Conservation (phyloP, 2,329 filamentous ascomycete species). For the Trichoderma afroharzianum region DNA sequence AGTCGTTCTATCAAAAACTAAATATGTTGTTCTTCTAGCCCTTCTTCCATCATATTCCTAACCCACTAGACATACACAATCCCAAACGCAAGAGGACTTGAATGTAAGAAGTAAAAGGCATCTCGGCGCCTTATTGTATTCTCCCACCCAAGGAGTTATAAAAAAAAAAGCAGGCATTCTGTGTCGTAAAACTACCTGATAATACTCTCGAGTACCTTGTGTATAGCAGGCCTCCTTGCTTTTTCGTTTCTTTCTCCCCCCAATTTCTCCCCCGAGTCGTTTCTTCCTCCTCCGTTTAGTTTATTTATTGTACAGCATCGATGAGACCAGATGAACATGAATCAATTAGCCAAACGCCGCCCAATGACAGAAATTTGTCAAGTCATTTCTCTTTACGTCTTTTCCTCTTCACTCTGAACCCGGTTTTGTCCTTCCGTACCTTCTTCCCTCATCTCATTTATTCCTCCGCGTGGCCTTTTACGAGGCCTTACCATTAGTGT, state of each 20-base stretch:
- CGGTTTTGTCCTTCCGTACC: neutral
- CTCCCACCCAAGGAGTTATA: neutral
- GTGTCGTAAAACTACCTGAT: neutral
- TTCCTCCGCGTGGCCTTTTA: neutral
- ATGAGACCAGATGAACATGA: conserved; percentile 14
- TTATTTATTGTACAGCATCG: conserved; percentile 17
- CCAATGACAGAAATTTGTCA: conserved; percentile 17
- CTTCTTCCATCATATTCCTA: no score
- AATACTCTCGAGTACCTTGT: neutral
- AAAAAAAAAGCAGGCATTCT: neutral
- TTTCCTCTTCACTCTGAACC: neutral
- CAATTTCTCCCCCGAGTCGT: neutral
- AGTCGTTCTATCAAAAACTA: no score
- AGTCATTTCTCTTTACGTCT: conserved; percentile 15
- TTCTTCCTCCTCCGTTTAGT: neutral
- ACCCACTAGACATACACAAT: neutral
- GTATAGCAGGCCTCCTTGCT: neutral
- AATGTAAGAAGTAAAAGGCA: neutral
- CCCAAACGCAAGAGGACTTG: neutral
- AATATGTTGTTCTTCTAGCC: no score
- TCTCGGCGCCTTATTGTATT: neutral
- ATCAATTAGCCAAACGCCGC: conserved; percentile 16
- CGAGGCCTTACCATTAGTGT: neutral
- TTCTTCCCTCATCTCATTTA: neutral
- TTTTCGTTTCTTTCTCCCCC: neutral